Conservation (phyloP, 108 stramenopile species). For the Schizochytrium sp. region DNA sequence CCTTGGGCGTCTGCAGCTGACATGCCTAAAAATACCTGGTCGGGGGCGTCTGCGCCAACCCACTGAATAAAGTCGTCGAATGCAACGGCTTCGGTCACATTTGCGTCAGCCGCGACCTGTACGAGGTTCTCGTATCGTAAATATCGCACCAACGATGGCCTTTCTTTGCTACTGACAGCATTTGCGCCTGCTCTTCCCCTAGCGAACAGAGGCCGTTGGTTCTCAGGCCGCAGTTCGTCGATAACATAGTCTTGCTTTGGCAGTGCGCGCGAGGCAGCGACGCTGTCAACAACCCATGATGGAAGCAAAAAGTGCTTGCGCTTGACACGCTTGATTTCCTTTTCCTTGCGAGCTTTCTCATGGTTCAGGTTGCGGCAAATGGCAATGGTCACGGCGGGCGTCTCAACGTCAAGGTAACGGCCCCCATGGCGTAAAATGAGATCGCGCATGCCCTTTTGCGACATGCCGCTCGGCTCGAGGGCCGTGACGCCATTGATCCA, state of each 20-base stretch:
- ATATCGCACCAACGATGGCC: background rate
- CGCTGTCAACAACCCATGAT: background rate
- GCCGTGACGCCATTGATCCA: conserved; percentile 15
- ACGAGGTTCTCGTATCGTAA: background rate
- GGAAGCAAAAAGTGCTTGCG: background rate
- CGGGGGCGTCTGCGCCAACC: background rate
- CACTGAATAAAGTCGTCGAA: background rate
- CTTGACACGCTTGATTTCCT: background rate
- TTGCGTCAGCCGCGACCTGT: background rate
- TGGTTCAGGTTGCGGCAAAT: conserved; percentile 8
- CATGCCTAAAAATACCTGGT: background rate
- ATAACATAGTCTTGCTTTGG: background rate
- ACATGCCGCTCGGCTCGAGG: background rate
- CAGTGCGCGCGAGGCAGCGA: background rate
- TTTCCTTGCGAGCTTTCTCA: background rate
- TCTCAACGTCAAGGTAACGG: background rate
- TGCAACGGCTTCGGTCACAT: background rate
- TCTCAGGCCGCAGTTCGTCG: background rate
- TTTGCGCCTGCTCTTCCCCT: too few relatives aligned
- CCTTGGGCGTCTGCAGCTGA: background rate
- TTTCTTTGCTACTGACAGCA: too few relatives aligned
- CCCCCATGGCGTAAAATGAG: background rate
- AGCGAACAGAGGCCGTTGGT: background rate
- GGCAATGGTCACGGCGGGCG: background rate
- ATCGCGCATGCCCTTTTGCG: background rate